Base-by-base conservation (phyloP, 2,329 filamentous ascomycete species). In the Aspergillus sp. region DNA sequence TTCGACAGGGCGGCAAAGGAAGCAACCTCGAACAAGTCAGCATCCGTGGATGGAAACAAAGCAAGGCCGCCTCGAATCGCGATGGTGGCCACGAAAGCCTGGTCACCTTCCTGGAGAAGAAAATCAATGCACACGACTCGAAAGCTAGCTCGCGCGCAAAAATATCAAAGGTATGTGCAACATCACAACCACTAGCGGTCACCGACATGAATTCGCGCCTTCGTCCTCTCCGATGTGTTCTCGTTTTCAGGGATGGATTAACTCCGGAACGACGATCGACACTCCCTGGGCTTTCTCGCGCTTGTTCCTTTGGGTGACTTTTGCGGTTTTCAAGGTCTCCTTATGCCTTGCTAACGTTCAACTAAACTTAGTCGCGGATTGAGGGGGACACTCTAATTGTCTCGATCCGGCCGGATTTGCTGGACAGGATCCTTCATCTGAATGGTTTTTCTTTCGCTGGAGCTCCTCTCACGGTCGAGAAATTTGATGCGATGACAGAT, bases 101-200 rank as follows among this genome's bases (percentile, higher is more conserved):
- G 25, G 66, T 89, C 46, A 73, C 74, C 44, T 89, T 88, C 62
- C 69, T 90, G 53, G 84, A 89, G 69, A 81, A 83, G 60, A 88
- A 88, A 66, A 79, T 85, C 42, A 76, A 77, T 47, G 70, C 75
- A 54, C 51, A 62, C 54, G 73, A 81, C 59, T 72, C 72, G 50
- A 74, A 74, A 63, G 49, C 61, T 58, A 60, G 71, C 60, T 74
- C 78, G 60, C 72, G 74, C 56, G 74, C 87, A 58, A 82, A 77
- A 64, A 83, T 90, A 54, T 83, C 81, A 72, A 88, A 88, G 83
- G 86, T 90, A 86, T 81, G 84, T 86, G 67, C 69, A 66, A 68
- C 64, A 68, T 57, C 60, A 65, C 60, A 61, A 62, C 64, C 15
- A 43, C 19, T 66, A 53, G 62, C 66, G 65, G 64, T 70, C 66